Conservation (phyloP, 2,329 filamentous ascomycete genomes). For the Sclerotinia trifoliorum region DNA sequence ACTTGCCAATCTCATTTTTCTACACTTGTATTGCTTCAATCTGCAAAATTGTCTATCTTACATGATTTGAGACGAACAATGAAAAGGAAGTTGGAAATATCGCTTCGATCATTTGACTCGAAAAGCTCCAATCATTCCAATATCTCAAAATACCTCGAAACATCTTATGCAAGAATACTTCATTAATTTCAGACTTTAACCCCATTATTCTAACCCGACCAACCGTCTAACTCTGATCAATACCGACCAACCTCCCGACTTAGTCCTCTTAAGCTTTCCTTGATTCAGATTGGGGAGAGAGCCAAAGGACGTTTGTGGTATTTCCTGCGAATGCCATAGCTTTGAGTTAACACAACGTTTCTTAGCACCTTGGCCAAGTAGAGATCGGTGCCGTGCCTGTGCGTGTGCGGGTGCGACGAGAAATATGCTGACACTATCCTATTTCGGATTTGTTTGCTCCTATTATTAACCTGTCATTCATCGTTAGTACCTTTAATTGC, state of each 20-base stretch:
- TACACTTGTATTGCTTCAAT: conserved; percentile 12
- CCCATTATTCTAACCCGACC: not conserved
- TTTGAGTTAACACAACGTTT: conserved; percentile 18
- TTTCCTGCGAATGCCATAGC: conserved; percentile 9
- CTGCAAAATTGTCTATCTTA: not conserved
- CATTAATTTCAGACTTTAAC: conserved; percentile 9
- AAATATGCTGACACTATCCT: conserved; percentile 2
- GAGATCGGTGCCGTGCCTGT: conserved; percentile 8
- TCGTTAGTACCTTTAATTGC: not conserved
- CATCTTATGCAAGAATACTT: conserved; percentile 1
- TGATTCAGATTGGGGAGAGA: not conserved
- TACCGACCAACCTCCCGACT: not conserved
- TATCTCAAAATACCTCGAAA: conserved; percentile 10
- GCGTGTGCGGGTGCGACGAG: not conserved
- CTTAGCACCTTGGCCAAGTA: conserved; percentile 4
- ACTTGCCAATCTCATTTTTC: conserved; percentile 28
- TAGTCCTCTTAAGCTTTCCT: not conserved
- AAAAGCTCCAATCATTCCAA: conserved; percentile 7
- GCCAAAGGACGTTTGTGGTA: not conserved
- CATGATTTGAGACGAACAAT: conserved; percentile 14
- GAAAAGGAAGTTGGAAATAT: not conserved
- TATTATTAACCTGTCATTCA: conserved; percentile 21
- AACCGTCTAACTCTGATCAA: not conserved
- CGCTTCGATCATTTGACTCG: not conserved
- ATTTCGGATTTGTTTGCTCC: not conserved